A percentile compares a stretch with the other conserved stretches of the same genome.
Conservation (phyloP, 495 filamentous ascomycete genomes). For the Echria macrotheca region DNA sequence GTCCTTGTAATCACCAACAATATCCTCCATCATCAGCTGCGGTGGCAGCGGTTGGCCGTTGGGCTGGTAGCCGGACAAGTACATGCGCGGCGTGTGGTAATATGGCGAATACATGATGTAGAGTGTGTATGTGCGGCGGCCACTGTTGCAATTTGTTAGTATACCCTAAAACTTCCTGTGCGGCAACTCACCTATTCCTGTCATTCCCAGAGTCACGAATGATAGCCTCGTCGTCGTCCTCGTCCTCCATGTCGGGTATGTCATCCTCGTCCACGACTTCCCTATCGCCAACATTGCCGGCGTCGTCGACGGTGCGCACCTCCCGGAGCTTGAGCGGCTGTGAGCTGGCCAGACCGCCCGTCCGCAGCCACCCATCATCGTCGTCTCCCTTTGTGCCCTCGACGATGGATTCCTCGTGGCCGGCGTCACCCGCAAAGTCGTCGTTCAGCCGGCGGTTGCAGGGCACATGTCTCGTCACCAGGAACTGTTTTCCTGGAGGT, state of each 20-base stretch:
- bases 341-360: slow-evolving; percentile 66
- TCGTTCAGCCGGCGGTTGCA: slow-evolving; percentile 88
- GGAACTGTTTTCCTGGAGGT: slow-evolving; percentile 86
- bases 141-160: slow-evolving; percentile 41
- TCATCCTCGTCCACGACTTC: slow-evolving; percentile 76
- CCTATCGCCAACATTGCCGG: slow-evolving; percentile 67
- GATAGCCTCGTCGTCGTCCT: slow-evolving; percentile 96
- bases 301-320: slow-evolving; percentile 80
- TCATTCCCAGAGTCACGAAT: slow-evolving; percentile 67
- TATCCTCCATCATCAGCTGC: slow-evolving; percentile 96
- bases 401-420: slow-evolving; percentile 76
- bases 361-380: slow-evolving; percentile 88
- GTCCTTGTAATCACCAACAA: slow-evolving; percentile 98
- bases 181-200: slow-evolving; percentile 56
- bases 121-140: slow-evolving; percentile 86
- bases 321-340: slow-evolving; percentile 71
- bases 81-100: slow-evolving; percentile 94
- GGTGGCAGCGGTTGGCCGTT: slow-evolving; percentile 80
- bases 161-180: background rate
- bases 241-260: slow-evolving; percentile 97
- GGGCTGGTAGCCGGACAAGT: slow-evolving; percentile 85
- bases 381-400: slow-evolving; percentile 60
- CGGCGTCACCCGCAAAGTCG: slow-evolving; percentile 83
- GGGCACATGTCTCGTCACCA: slow-evolving; percentile 90
- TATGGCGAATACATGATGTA: slow-evolving; percentile 97